Conservation (phyloP, 2,329 filamentous ascomycete species). For the Fusarium transvaalense region DNA sequence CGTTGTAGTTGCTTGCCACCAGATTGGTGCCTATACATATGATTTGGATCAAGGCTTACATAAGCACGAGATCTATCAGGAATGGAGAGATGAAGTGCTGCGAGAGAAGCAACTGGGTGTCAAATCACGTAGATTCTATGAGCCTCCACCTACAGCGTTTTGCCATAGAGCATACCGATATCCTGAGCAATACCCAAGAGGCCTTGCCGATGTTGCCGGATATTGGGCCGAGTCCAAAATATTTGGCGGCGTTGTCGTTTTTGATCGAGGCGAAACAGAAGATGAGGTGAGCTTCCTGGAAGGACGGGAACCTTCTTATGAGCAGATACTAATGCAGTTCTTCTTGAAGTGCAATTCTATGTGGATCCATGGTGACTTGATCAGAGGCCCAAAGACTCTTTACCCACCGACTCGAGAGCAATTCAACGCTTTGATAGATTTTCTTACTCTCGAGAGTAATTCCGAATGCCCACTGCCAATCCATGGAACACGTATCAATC, state of each 20-base stretch:
- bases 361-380: slow-evolving; percentile 24
- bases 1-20: slow-evolving; percentile 13
- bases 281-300: neutral
- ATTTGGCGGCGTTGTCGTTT: slow-evolving; percentile 15
- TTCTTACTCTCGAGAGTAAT: neutral
- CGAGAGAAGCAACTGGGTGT: neutral
- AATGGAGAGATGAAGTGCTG: slow-evolving; percentile 1
- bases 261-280: slow-evolving; percentile 27
- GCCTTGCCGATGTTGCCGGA: slow-evolving; percentile 12
- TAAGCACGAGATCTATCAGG: slow-evolving; percentile 12
- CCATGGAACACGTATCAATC: slow-evolving; percentile 2
- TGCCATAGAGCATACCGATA: slow-evolving; percentile 8
- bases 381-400: slow-evolving; percentile 8
- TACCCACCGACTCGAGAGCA: slow-evolving; percentile 25
- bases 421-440: neutral
- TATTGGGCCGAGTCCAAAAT: slow-evolving; percentile 34
- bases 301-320: neutral
- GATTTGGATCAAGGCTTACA: slow-evolving; percentile 16
- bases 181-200: slow-evolving; percentile 23
- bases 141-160: slow-evolving; percentile 1
- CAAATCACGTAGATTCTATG: neutral
- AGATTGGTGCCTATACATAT: slow-evolving; percentile 29
- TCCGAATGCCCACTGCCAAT: slow-evolving; percentile 15
- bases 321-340: neutral
- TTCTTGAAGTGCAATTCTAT: slow-evolving; percentile 15